phyloP scores from a whole-genome alignment of 2,329 filamentous ascomycete genomes.

The Fonsecaea erecta region DNA sequence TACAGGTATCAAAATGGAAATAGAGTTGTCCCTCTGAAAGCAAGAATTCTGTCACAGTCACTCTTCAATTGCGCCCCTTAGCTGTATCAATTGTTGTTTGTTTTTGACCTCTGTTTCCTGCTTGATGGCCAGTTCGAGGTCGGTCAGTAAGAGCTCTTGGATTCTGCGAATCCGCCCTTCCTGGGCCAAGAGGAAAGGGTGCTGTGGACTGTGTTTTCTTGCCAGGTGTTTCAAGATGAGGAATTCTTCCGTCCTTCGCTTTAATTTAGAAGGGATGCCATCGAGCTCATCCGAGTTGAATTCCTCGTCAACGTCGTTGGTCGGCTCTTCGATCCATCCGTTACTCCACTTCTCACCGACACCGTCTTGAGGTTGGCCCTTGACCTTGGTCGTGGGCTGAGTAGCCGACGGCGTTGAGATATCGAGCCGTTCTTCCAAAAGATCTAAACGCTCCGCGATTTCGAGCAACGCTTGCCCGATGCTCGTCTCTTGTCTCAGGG shows the following conservation, averaged over 20 bases:
- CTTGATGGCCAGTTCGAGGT: conserved; percentile 67
- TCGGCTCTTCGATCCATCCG: conserved; percentile 43
- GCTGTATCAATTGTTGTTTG: conserved; percentile 35
- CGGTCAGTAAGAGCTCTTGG: conserved; percentile 66
- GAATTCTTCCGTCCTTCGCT: conserved; percentile 63
- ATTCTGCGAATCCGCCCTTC: conserved; percentile 61
- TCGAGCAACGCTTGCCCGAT: conserved; percentile 57
- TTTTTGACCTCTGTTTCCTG: conserved; percentile 52
- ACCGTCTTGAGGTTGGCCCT: conserved; percentile 32
- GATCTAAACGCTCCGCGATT: conserved; percentile 53
- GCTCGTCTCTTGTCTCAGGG: conserved; percentile 60
- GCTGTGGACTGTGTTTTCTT: conserved; percentile 57
- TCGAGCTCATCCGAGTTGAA: conserved; percentile 43
- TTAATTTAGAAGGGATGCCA: conserved; percentile 33
- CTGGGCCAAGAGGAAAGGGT: conserved; percentile 68
- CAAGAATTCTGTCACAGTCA: conserved; percentile 11
- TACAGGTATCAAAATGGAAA: conserved; percentile 7
- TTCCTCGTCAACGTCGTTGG: conserved; percentile 44
- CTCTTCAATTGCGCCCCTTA: conserved; percentile 27
- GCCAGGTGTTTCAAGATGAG: conserved; percentile 59
- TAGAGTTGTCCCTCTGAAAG: neutral
- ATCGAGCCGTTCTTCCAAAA: conserved; percentile 71
- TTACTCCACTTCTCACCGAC: conserved; percentile 45
- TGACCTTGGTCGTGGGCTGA: conserved; percentile 30
- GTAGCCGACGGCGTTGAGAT: conserved; percentile 57